Evolutionary conservation across 83 land plant species (phyloP).

Genomic region (Picea abies): DNA sequence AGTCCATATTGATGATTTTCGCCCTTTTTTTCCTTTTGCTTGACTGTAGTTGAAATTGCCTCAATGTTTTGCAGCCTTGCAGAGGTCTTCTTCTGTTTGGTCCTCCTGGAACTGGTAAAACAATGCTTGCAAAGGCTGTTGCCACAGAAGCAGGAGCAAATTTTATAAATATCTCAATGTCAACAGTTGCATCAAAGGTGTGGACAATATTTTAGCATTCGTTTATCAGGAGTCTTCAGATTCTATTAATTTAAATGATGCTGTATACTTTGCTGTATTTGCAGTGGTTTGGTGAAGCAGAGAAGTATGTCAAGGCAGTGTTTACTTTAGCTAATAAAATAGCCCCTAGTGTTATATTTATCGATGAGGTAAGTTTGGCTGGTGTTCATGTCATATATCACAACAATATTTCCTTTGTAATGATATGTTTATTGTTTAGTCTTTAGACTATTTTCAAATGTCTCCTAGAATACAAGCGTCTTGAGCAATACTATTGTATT

Average conservation of each 20-base stretch:
- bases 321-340: constrained; percentile 61
- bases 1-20: neutral
- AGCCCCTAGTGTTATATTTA: constrained; percentile 58
- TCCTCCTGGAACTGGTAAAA: constrained; percentile 63
- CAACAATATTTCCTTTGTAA: too few relatives aligned
- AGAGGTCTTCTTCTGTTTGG: constrained; percentile 57
- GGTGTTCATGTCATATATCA: neutral
- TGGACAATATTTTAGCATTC: neutral
- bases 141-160: constrained; percentile 66
- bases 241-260: neutral
- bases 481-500: neutral
- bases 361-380: constrained; percentile 41
- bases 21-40: neutral
- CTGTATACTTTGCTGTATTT: neutral
- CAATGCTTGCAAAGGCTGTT: constrained; percentile 67
- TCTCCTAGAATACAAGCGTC: neutral
- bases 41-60: neutral
- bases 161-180: constrained; percentile 64
- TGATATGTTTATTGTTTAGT: neutral
- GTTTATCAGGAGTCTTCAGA: neutral
- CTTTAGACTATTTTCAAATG: neutral
- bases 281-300: constrained; percentile 73
- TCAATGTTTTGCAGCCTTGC: constrained; percentile 46
- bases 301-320: constrained; percentile 62
- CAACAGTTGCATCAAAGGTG: constrained; percentile 57